Percentiles rank a stretch among this genome's conserved stretches.
phyloP scores from a whole-genome alignment of 192 early-diverging fungal species.

The Chytriomyces sp. region DNA sequence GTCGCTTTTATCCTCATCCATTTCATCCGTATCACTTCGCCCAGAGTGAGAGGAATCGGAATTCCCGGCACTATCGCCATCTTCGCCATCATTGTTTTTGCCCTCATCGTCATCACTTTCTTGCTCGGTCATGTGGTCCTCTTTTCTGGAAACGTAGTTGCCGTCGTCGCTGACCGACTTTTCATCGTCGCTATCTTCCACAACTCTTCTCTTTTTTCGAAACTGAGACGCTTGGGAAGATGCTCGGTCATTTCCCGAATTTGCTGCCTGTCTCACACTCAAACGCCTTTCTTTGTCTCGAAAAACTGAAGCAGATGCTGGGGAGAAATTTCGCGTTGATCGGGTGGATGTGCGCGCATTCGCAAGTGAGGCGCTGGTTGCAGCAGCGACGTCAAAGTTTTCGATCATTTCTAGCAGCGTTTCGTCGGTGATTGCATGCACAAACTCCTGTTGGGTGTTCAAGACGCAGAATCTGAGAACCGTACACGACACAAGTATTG shows the following conservation, averaged over 20 bases:
- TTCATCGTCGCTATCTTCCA: not conserved
- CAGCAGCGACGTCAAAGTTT: constrained; percentile 5
- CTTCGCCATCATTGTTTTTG: constrained; percentile 2
- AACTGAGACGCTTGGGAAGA: not conserved
- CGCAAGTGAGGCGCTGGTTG: not conserved
- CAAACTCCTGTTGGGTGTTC: not conserved
- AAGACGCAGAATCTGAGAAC: not conserved
- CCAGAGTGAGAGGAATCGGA: not conserved
- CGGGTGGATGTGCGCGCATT: not conserved
- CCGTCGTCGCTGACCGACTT: constrained; percentile 3
- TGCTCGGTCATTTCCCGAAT: too few species aligned
- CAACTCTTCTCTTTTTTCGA: not conserved
- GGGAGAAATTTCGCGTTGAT: too few species aligned
- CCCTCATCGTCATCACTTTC: not conserved
- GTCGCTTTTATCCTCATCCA: not conserved
- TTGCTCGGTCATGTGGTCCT: not conserved
- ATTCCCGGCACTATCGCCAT: not conserved
- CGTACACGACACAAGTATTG: too few species aligned
- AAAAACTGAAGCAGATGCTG: too few species aligned
- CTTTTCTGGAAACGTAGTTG: not conserved
- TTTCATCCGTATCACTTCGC: not conserved
- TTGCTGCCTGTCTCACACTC: too few species aligned
- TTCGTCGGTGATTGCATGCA: not conserved
- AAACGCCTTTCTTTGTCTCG: too few species aligned
- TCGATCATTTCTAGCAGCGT: constrained; percentile 6